phyloP scores from a whole-genome alignment of 208 protist genomes.

The Porcisia deanei region DNA sequence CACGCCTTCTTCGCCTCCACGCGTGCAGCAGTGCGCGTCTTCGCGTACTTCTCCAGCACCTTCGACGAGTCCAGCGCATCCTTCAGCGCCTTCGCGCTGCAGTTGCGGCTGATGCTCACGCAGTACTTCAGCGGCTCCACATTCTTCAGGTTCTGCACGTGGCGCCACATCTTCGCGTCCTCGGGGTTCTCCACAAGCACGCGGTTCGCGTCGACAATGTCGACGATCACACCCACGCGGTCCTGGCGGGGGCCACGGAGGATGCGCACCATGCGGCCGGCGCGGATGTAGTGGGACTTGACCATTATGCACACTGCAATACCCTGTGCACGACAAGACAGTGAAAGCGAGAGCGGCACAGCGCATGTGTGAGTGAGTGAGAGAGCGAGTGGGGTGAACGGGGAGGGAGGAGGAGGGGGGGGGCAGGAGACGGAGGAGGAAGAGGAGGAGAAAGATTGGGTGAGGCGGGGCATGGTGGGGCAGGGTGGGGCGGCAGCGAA shows the following conservation, averaged over 20 bases:
- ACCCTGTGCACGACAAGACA: constrained; percentile 21
- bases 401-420: not conserved
- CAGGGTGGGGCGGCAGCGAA: not conserved
- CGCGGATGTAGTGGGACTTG: constrained; percentile 62
- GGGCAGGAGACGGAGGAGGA: not conserved
- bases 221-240: constrained; percentile 75
- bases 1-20: constrained; percentile 84
- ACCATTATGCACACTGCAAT: constrained; percentile 52
- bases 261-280: constrained; percentile 63
- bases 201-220: constrained; percentile 91
- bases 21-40: constrained; percentile 75
- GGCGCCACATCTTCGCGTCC: constrained; percentile 90
- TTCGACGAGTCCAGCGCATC: constrained; percentile 65
- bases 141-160: constrained; percentile 91
- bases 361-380: constrained; percentile 11
- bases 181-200: constrained; percentile 90
- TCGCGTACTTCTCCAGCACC: constrained; percentile 86
- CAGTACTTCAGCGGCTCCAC: constrained; percentile 84
- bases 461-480: not conserved
- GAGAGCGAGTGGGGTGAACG: not conserved
- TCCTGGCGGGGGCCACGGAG: constrained; percentile 62
- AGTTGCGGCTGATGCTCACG: constrained; percentile 66
- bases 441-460: not conserved
- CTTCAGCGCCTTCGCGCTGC: constrained; percentile 78
- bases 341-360: constrained; percentile 5